Conservation (phyloP, 805 yeast species). For the Teunomyces kruisii region DNA sequence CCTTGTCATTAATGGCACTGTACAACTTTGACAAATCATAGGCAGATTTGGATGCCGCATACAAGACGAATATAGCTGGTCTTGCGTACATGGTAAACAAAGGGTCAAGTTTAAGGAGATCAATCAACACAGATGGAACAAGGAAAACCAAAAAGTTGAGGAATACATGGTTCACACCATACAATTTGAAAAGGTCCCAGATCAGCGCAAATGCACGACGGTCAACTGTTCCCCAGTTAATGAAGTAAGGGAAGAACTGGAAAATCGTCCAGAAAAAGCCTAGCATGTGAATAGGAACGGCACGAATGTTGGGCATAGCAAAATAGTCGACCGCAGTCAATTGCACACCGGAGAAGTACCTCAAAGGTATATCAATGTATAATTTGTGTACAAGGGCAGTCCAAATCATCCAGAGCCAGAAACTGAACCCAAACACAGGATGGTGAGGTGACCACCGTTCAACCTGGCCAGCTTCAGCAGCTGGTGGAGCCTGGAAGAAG, state of each 20-base stretch:
- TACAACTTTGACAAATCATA: conserved; percentile 7
- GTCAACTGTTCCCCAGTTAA: background rate
- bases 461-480: background rate
- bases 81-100: background rate
- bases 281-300: conserved; percentile 14
- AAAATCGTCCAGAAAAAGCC: conserved; percentile 21
- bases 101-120: background rate
- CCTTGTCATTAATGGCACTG: conserved; percentile 37
- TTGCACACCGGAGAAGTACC: conserved; percentile 4
- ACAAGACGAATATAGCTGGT: background rate
- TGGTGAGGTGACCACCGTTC: conserved; percentile 1
- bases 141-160: background rate
- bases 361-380: conserved; percentile 22
- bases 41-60: background rate
- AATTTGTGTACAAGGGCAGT: conserved; percentile 17
- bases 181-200: background rate
- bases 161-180: background rate
- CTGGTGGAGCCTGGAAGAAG: background rate
- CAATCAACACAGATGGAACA: background rate
- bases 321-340: background rate
- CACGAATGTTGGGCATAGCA: conserved; percentile 1
- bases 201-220: background rate
- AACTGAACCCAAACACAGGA: background rate
- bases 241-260: conserved; percentile 10
- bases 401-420: conserved; percentile 19